These are phyloP conservation scores for Penicillium arizonense DNA, from an alignment of 495 filamentous ascomycete species.

Conservation along the genomic window DNA sequence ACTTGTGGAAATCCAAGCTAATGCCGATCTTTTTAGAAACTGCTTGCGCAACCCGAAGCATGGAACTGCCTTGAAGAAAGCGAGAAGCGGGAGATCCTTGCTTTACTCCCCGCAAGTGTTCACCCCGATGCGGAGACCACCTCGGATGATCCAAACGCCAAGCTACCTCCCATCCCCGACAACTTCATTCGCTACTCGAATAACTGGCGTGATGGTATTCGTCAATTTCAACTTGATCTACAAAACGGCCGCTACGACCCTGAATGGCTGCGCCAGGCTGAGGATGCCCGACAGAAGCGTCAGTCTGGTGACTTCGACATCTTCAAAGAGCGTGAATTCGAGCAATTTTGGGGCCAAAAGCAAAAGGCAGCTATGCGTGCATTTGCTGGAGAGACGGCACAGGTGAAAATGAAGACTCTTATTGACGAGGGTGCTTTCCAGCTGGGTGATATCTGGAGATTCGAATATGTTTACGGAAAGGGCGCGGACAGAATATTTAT, in stretches of 20 bases:
- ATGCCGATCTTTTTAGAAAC: slow-evolving; percentile 39
- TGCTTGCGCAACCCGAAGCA: slow-evolving; percentile 53
- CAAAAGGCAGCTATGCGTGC: slow-evolving; percentile 40
- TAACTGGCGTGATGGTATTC: slow-evolving; percentile 47
- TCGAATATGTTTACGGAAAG: slow-evolving; percentile 32
- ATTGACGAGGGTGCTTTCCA: slow-evolving; percentile 45
- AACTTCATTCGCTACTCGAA: slow-evolving; percentile 50
- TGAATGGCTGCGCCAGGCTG: slow-evolving; percentile 65
- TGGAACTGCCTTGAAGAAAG: slow-evolving; percentile 56
- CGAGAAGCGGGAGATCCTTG: slow-evolving; percentile 55
- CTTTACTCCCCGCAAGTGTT: slow-evolving; percentile 53
- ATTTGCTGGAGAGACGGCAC: slow-evolving; percentile 48
- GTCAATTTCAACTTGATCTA: slow-evolving; percentile 61
- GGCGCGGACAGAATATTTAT: slow-evolving; percentile 30
- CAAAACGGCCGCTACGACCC: slow-evolving; percentile 59
- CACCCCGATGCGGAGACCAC: slow-evolving; percentile 36
- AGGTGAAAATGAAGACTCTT: slow-evolving; percentile 47
- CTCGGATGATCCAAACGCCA: slow-evolving; percentile 27
- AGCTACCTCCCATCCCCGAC: slow-evolving; percentile 40
- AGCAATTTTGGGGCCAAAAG: slow-evolving; percentile 70
- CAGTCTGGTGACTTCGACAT: slow-evolving; percentile 67
- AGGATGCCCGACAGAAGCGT: slow-evolving; percentile 59
- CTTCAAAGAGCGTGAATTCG: slow-evolving; percentile 63
- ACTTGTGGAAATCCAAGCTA: not conserved
- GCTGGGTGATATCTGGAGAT: slow-evolving; percentile 53